Evolutionary conservation across 345 rosid species (phyloP), one percentile per base, ranked within the genome.

Genomic region (Raphanus sativus): DNA sequence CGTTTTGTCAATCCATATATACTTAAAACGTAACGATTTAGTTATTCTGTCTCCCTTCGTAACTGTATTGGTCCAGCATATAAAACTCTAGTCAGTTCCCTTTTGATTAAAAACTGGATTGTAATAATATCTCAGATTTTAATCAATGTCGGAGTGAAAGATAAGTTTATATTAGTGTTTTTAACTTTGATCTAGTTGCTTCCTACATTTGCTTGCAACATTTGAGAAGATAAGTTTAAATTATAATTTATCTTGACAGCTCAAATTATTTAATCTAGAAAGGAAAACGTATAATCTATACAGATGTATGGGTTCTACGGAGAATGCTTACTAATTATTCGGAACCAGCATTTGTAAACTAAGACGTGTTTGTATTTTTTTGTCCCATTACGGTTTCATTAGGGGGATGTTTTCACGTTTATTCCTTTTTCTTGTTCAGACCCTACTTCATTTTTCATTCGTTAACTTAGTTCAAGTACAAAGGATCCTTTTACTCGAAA

Each of bases 351-450:
- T 64, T 36, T 25, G 17, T 17, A 56, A 70, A 70, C 52, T 40
- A 71, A 40, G 81, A 77, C 81, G 81, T 77, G 67, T 65, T 71
- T 64, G 81, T 61, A 50, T 71, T 77, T 38, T 77, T 38, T 77
- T 71, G 13, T 71, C 13, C 17, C 81, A 56, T 17, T 16, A 77
- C 42, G 61, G 61, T 6, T 29, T 77, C 71, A 24, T 64, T 13
- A 36, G 29, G 45, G 12, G 45, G 12, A 54, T 70, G 45, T 36
- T 54, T 76, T 55, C 13, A 38, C 34, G 70, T 63, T 21, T 21
- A 21, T 21, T 21, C 21, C 21, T 21, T 21, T 21, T 21, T 21
- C 21, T 21, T 21, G 21, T 21, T 21, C 21, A 21, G 21, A 21
- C 21, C 21, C 21, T 21, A 21, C 21, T 21, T 21, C 21, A 21